These are phyloP conservation scores for Calonectria montana DNA, from an alignment of 2,329 filamentous ascomycete species.

Conservation along the genomic window DNA sequence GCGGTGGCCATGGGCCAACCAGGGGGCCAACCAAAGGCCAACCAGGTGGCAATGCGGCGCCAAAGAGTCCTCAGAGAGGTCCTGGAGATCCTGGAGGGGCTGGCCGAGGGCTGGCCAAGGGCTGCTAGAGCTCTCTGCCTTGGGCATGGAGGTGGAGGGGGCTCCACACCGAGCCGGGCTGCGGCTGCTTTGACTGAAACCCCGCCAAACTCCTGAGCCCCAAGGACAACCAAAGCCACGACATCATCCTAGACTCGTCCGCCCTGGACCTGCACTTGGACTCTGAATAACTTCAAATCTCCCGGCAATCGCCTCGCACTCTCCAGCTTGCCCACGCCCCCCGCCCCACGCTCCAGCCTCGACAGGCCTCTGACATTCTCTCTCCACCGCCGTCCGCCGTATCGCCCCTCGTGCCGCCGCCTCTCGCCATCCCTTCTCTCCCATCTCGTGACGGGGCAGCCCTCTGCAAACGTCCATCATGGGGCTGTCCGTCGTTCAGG, in stretches of 20 bases:
- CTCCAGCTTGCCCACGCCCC: neutral
- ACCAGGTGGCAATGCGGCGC: slow-evolving; percentile 11
- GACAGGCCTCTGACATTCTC: neutral
- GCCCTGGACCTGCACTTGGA: neutral
- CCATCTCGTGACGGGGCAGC: slow-evolving; percentile 40
- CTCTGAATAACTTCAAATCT: slow-evolving; percentile 8
- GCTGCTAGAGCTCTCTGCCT: neutral
- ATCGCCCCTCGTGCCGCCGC: slow-evolving; percentile 17
- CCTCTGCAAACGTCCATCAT: slow-evolving; percentile 65
- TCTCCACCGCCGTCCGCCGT: neutral
- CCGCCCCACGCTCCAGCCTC: neutral
- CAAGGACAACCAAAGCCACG: slow-evolving; percentile 21
- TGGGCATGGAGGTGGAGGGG: neutral
- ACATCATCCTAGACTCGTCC: slow-evolving; percentile 15
- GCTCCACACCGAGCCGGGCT: slow-evolving; percentile 13
- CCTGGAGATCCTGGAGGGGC: neutral
- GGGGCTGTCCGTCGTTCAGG: slow-evolving; percentile 85
- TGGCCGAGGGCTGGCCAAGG: neutral
- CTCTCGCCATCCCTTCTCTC: slow-evolving; percentile 12
- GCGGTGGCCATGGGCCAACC: slow-evolving; percentile 11
- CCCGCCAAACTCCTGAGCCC: slow-evolving; percentile 43
- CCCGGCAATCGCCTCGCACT: neutral
- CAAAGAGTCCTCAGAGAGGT: slow-evolving; percentile 27
- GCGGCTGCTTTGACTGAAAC: slow-evolving; percentile 35
- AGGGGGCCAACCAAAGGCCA: neutral